Evolutionary conservation across 2,329 filamentous ascomycete species (phyloP).

Genomic region (Sarocladium brachiariae): DNA sequence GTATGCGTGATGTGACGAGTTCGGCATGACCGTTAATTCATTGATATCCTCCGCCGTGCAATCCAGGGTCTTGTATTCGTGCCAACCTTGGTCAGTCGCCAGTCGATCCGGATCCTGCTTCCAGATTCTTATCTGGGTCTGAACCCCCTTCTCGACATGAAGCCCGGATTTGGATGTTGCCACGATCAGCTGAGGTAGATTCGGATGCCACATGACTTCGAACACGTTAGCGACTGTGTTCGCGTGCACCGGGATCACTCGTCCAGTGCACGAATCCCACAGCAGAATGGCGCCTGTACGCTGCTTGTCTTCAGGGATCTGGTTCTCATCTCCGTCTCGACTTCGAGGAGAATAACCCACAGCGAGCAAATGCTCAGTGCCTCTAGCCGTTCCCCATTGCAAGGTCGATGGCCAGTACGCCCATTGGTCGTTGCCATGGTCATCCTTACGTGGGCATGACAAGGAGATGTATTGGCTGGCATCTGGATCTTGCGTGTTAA

Average conservation of each 20-base stretch:
- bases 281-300: constrained; percentile 54
- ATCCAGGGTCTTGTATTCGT: constrained; percentile 48
- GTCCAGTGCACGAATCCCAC: constrained; percentile 43
- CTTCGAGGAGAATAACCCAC: constrained; percentile 58
- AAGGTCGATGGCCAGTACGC: constrained; percentile 57
- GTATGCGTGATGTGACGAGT: constrained; percentile 42
- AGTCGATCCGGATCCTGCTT: constrained; percentile 20
- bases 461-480: constrained; percentile 30
- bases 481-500: constrained; percentile 30
- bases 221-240: constrained; percentile 55
- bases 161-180: constrained; percentile 48
- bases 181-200: constrained; percentile 43
- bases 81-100: constrained; percentile 22
- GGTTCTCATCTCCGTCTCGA: constrained; percentile 40
- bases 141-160: constrained; percentile 33
- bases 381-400: constrained; percentile 47
- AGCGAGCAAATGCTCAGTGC: constrained; percentile 44
- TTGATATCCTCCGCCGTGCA: constrained; percentile 56
- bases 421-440: constrained; percentile 41
- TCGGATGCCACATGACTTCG: constrained; percentile 58
- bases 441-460: constrained; percentile 33
- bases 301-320: constrained; percentile 52
- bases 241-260: constrained; percentile 40
- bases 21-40: constrained; percentile 53
- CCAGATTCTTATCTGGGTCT: constrained; percentile 54